Evolutionary conservation across 2,329 filamentous ascomycete species (phyloP).

Genomic region (Alternaria atra): DNA sequence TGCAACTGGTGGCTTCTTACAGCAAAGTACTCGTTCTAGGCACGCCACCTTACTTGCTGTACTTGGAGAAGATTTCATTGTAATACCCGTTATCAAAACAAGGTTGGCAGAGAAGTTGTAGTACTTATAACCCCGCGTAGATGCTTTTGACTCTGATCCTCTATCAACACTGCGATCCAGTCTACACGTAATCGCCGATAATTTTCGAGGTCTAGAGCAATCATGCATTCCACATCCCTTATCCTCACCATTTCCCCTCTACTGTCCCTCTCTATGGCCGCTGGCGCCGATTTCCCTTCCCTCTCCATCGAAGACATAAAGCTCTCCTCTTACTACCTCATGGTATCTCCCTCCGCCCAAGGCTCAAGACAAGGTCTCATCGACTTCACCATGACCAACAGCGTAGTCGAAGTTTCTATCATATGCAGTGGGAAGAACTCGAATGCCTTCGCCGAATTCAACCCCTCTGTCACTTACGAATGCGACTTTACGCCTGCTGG

Average conservation of each 20-base stretch:
- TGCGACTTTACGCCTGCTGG: constrained; percentile 3
- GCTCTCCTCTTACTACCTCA: constrained; percentile 17
- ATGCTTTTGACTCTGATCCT: not conserved
- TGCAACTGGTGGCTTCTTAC: not conserved
- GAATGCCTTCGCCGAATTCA: constrained; percentile 16
- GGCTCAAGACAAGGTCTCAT: constrained; percentile 12
- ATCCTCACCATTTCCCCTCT: not conserved
- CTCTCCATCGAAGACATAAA: not conserved
- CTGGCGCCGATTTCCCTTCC: not conserved
- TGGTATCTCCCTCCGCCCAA: constrained; percentile 9
- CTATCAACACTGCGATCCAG: not conserved
- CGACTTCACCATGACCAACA: constrained; percentile 13
- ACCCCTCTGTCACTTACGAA: not conserved
- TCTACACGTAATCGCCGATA: not conserved
- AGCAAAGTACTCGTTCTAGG: not conserved
- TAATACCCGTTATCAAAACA: not conserved
- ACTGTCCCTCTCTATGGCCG: not conserved
- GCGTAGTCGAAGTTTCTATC: constrained; percentile 3
- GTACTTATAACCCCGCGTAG: not conserved
- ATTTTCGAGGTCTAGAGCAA: not conserved
- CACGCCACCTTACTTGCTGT: not conserved
- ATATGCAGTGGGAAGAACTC: constrained; percentile 5
- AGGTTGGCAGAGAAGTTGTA: not conserved
- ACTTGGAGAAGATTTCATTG: not conserved
- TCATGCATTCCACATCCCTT: not conserved